phyloP scores from a whole-genome alignment of 306 rosid genomes.

The Nissolia schottii region DNA sequence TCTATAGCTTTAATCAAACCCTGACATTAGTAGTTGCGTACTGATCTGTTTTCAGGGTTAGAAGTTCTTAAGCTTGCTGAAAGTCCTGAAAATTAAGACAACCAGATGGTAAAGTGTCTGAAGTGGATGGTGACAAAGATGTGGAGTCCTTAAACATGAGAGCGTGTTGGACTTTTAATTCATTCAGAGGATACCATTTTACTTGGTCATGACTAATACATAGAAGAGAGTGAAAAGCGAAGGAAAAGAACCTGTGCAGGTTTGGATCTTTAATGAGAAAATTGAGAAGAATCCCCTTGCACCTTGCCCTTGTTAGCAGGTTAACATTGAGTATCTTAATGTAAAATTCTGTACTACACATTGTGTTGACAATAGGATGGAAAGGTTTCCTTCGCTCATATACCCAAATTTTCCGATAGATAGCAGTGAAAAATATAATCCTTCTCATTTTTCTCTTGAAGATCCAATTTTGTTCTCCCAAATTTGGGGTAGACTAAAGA shows the following conservation, averaged over 20 bases:
- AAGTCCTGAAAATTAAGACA: neutral
- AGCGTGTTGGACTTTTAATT: neutral
- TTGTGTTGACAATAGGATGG: too few relatives aligned
- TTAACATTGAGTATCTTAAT: neutral
- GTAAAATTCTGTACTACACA: too few relatives aligned
- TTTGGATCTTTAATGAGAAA: neutral
- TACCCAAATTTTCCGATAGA: too few relatives aligned
- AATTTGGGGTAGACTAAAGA: too few relatives aligned
- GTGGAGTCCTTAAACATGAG: neutral
- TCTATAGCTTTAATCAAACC: neutral
- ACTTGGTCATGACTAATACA: neutral
- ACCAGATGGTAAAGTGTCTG: neutral
- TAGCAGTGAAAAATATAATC: too few relatives aligned
- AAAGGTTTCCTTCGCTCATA: too few relatives aligned
- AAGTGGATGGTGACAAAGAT: neutral
- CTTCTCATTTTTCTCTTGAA: too few relatives aligned
- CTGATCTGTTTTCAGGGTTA: neutral
- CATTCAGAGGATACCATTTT: neutral
- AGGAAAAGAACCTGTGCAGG: neutral
- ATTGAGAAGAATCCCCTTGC: neutral
- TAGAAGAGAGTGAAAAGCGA: neutral
- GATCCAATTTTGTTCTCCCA: too few relatives aligned
- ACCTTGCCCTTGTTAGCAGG: neutral
- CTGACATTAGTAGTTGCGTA: neutral
- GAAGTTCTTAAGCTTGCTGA: neutral